Base-by-base conservation (phyloP, 257 asterid species). In the Catharanthus roseus region DNA sequence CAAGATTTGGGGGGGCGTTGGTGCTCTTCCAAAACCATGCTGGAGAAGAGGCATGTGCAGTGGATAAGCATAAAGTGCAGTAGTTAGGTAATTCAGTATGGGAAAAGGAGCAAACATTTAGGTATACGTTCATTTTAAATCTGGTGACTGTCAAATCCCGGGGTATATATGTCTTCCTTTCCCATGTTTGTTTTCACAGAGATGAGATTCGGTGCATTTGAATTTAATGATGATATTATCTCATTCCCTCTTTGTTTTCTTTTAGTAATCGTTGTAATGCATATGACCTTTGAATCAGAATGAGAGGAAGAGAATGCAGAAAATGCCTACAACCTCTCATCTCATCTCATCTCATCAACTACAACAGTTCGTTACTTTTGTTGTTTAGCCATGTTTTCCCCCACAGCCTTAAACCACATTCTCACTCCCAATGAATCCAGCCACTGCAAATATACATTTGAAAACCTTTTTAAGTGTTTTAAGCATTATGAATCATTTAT, bases 131-230 rank as follows among this genome's bases (percentile, higher is more conserved):
- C 50, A 82, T 83, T 80, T 44, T 34, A 49, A 73, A 74, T 90
- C 82, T 23, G 92, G 95, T 83, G 82, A n/a, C 64, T 75, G 96
- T 90, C 92, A 78, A 83, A 84, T 89, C 88, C 8, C n/a, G n/a
- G n/a, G n/a, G n/a, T n/a, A n/a, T n/a, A n/a, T n/a, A n/a, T n/a
- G n/a, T n/a, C n/a, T n/a, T n/a, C n/a, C n/a, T n/a, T n/a, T n/a
- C n/a, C n/a, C n/a, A n/a, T n/a, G n/a, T n/a, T n/a, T n/a, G n/a
- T n/a, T n/a, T n/a, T n/a, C n/a, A n/a, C n/a, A n/a, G n/a, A n/a
- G n/a, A n/a, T n/a, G n/a, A n/a, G n/a, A n/a, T n/a, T n/a, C n/a
- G n/a, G n/a, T n/a, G n/a, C n/a, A n/a, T n/a, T n/a, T n/a, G n/a
- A n/a, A n/a, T n/a, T n/a, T n/a, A n/a, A n/a, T n/a, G n/a, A n/a